Conservation (phyloP, 768 basidiomycete species). For the Lactarius akahatsu region DNA sequence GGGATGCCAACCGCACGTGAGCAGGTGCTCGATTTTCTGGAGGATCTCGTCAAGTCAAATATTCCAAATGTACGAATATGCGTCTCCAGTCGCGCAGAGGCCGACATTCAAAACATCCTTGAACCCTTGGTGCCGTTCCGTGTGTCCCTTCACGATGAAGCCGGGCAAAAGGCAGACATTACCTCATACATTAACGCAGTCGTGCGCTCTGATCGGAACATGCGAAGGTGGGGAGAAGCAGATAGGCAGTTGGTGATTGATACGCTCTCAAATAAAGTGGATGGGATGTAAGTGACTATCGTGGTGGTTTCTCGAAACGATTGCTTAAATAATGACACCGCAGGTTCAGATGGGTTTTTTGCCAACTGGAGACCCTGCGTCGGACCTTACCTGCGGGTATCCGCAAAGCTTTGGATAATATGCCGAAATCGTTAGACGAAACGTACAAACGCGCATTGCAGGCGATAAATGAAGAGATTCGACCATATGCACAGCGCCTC, state of each 20-base stretch:
- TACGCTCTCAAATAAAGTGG: background rate
- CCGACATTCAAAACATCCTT: background rate
- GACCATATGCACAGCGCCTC: conserved; percentile 8
- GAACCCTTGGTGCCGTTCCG: background rate
- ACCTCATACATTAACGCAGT: background rate
- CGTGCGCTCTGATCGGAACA: background rate
- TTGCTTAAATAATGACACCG: too few relatives aligned
- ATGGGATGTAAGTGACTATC: conserved; percentile 3
- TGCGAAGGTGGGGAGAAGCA: background rate
- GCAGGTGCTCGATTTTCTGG: background rate
- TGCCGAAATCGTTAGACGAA: conserved; percentile 7
- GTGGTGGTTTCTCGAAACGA: rapidly evolving
- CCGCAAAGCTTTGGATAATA: background rate
- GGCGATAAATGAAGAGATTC: background rate
- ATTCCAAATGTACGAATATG: conserved; percentile 6
- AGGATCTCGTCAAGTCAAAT: background rate
- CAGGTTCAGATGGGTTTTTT: conserved; percentile 16
- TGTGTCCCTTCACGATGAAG: conserved; percentile 4
- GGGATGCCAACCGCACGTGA: background rate
- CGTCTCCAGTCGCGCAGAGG: conserved; percentile 6
- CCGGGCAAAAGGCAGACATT: conserved; percentile 4
- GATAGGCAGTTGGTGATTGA: conserved; percentile 5
- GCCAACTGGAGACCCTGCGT: conserved; percentile 1
- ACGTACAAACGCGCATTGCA: conserved; percentile 1
- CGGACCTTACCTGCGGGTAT: background rate